Percentiles rank a stretch among this genome's conserved stretches.
Conservation (phyloP, 139 green algal genomes). For the Chlamydomonas sphaeroides region DNA sequence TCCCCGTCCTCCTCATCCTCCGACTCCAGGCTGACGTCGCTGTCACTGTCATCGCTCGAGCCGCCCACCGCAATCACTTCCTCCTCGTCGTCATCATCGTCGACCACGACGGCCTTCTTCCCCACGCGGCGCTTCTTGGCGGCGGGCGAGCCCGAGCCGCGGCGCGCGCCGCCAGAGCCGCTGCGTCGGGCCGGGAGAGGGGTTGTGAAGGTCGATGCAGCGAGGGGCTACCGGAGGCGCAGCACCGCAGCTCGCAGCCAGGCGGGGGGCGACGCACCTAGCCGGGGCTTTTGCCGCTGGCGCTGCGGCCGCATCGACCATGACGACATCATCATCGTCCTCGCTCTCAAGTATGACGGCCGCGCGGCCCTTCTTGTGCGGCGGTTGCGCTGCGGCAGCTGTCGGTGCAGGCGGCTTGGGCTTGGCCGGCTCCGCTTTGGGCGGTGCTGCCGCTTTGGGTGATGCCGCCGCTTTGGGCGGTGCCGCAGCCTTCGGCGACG, state of each 20-base stretch:
- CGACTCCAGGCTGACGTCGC: constrained; percentile 8
- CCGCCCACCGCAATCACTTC: neutral
- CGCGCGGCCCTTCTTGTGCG: neutral
- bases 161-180: no score
- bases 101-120: no score
- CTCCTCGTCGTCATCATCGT: constrained; percentile 17
- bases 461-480: neutral
- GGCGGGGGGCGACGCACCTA: no score
- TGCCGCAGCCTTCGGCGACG: no score
- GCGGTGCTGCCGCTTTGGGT: neutral
- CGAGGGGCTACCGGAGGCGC: no score
- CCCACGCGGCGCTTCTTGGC: constrained; percentile 22
- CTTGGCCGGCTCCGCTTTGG: neutral
- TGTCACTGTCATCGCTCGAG: neutral
- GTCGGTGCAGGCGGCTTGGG: neutral
- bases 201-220: no score
- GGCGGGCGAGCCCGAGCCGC: no score
- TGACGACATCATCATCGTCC: constrained; percentile 11
- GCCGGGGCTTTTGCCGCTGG: neutral
- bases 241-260: no score
- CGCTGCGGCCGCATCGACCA: neutral
- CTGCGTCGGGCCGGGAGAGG: no score
- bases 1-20: neutral
- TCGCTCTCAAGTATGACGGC: neutral
- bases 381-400: neutral